Conservation (phyloP, 148 eudicot genomes). For the Amaranthus cruentus region DNA sequence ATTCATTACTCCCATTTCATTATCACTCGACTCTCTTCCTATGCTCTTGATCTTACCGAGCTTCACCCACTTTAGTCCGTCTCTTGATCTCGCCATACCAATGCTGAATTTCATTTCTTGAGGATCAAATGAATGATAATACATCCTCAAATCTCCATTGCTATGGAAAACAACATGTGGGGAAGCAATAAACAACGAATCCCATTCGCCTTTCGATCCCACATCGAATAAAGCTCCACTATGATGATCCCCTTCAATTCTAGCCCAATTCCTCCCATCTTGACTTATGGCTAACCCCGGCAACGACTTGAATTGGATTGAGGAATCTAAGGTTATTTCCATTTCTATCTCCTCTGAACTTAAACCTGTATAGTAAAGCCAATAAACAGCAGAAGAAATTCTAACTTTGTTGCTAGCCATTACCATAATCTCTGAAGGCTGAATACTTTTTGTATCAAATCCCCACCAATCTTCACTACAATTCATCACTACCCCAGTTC, state of each 20-base stretch:
- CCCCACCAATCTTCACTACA: conserved; percentile 86
- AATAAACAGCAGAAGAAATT: conserved; percentile 56
- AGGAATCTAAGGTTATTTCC: conserved; percentile 26
- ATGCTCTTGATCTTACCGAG: conserved; percentile 51
- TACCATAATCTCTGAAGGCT: conserved; percentile 65
- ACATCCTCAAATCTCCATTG: conserved; percentile 67
- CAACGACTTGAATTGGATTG: conserved; percentile 39
- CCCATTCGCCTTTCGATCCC: conserved; percentile 73
- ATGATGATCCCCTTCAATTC: conserved; percentile 88
- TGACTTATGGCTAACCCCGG: conserved; percentile 92
- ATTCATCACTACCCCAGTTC: conserved; percentile 59
- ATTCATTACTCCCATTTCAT: conserved; percentile 57
- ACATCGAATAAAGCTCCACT: conserved; percentile 78
- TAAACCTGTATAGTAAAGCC: conserved; percentile 85
- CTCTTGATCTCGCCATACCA: conserved; percentile 77
- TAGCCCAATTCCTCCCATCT: conserved; percentile 92
- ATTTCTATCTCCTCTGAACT: conserved; percentile 49
- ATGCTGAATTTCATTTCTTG: conserved; percentile 37
- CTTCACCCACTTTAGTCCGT: conserved; percentile 77
- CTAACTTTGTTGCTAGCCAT: conserved; percentile 76
- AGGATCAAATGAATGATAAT: conserved; percentile 62
- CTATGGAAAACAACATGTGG: conserved; percentile 74
- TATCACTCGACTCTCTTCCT: conserved; percentile 20
- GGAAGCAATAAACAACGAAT: conserved; percentile 64
- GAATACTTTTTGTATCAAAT: conserved; percentile 60